Evolutionary conservation across 2,329 filamentous ascomycete species (phyloP).

Genomic region (Alternaria triticimaculans): DNA sequence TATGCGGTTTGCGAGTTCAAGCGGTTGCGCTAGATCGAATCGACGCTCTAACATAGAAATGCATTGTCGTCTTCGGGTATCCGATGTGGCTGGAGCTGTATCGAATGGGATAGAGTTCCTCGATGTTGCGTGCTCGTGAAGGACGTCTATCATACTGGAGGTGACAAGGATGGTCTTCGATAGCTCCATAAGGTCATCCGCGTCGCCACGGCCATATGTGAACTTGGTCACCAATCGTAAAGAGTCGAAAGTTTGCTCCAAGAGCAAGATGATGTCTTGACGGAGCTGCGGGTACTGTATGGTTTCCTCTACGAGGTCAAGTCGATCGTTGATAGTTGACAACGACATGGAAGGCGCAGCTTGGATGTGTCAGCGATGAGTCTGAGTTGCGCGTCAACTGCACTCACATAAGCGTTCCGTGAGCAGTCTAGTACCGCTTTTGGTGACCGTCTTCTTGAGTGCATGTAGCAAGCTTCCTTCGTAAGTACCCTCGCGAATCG

Average conservation of each 20-base stretch:
- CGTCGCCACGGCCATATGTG: constrained; percentile 86
- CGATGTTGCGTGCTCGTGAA: constrained; percentile 30
- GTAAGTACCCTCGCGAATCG: constrained; percentile 78
- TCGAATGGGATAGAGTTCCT: constrained; percentile 22
- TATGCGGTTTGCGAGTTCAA: constrained; percentile 74
- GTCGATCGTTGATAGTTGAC: constrained; percentile 75
- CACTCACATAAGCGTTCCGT: constrained; percentile 87
- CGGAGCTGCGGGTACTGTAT: constrained; percentile 70
- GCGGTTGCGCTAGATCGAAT: constrained; percentile 71
- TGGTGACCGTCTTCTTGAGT: constrained; percentile 88
- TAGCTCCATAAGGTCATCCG: constrained; percentile 86
- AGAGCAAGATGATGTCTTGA: constrained; percentile 70
- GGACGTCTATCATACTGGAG: constrained; percentile 63
- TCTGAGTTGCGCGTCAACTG: too few species aligned
- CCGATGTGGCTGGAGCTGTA: constrained; percentile 9
- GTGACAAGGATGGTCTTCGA: constrained; percentile 81
- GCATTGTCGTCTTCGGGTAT: constrained; percentile 31
- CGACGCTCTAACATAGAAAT: constrained; percentile 58
- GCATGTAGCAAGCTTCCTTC: constrained; percentile 88
- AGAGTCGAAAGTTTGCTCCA: constrained; percentile 81
- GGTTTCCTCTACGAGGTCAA: constrained; percentile 82
- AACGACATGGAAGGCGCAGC: constrained; percentile 88
- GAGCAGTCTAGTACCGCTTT: constrained; percentile 84
- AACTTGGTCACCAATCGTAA: constrained; percentile 94
- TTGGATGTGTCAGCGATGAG: constrained; percentile 38